phyloP scores from a whole-genome alignment of 495 filamentous ascomycete species.

The Lichenothelia convexa region DNA sequence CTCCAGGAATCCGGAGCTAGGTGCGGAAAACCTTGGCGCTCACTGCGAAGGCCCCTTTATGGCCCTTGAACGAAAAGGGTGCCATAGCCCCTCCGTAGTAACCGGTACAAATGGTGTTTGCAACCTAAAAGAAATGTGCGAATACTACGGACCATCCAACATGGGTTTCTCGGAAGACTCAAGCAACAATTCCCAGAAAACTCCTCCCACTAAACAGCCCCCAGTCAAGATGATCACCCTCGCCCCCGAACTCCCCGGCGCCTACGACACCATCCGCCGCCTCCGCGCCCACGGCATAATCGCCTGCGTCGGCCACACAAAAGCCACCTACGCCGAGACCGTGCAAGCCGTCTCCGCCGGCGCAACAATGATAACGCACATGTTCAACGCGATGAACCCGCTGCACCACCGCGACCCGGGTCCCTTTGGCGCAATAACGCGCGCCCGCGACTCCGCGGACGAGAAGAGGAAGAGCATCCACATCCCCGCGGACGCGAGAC shows the following conservation, averaged over 20 bases:
- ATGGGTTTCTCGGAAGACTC: constrained; percentile 15
- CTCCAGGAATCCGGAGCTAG: constrained; percentile 33
- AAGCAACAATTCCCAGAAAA: constrained; percentile 4
- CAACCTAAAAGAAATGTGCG: constrained; percentile 42
- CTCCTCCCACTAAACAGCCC: constrained; percentile 4
- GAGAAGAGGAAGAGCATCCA: neutral
- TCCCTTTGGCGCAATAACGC: constrained; percentile 56
- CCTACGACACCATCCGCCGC: constrained; percentile 39
- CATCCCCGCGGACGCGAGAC: constrained; percentile 25
- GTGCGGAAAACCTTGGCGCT: constrained; percentile 65
- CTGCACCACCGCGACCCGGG: constrained; percentile 74
- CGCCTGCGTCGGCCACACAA: constrained; percentile 64
- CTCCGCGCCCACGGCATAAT: constrained; percentile 43
- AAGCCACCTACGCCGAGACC: constrained; percentile 61
- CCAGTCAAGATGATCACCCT: constrained; percentile 60
- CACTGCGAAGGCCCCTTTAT: constrained; percentile 79
- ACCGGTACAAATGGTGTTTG: constrained; percentile 65
- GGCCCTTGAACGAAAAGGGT: neutral
- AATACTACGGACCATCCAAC: constrained; percentile 52
- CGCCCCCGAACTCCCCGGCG: constrained; percentile 55
- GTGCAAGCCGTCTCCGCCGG: constrained; percentile 44
- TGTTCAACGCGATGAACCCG: constrained; percentile 81
- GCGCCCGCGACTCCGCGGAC: constrained; percentile 1
- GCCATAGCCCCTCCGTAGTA: constrained; percentile 35
- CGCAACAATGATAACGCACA: constrained; percentile 69